Base-by-base conservation (phyloP, 371 early-diverging fungal genomes). In the Lichtheimia hyalospora region DNA sequence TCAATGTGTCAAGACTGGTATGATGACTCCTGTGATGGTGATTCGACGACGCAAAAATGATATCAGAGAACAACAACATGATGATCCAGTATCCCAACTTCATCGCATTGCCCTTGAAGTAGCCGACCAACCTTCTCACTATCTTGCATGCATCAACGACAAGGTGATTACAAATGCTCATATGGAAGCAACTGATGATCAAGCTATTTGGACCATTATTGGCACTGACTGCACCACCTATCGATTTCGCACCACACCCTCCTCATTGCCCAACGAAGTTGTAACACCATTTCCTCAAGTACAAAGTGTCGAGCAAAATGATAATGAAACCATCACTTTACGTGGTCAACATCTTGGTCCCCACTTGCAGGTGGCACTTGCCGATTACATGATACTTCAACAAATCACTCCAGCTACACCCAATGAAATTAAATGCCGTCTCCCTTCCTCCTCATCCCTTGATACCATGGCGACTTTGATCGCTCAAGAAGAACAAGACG, bases 41-140 rank as follows among this genome's bases (percentile, higher is more conserved):
- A 81, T 90, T 60, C 88, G 92, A 5, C 46, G 46, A 46, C n/a
- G 46, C 21, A 46, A 46, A 48, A 87, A 85, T 61, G 84, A 88
- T 5, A 46, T 21, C 46, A 21, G 5, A 16, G 90, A 90, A 52
- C 81, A 83, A 21, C 18, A 63, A 49, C 74, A 75, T 39, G 64
- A 61, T 3, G 73, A 72, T 58, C 90, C 93, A 0, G 87, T 94
- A 0, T 89, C 90, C 4, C 93, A 92, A 70, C 74, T 94, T 42
- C 93, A 94, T 75, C 92, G 92, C 70, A 85, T 93, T 7, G 90
- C 91, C 1, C 87, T 94, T 65, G 86, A 93, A 75, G 72, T 90
- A 53, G 58, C 55, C 1, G 46, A 57, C 68, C 58, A 72, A 73
- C 21, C 87, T 85, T 6, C 81, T 81, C n/a, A 21, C 12, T 91